These are phyloP conservation scores for Dichomitus squalens DNA, from an alignment of 1,284 basidiomycete genomes.

Conservation along the genomic window DNA sequence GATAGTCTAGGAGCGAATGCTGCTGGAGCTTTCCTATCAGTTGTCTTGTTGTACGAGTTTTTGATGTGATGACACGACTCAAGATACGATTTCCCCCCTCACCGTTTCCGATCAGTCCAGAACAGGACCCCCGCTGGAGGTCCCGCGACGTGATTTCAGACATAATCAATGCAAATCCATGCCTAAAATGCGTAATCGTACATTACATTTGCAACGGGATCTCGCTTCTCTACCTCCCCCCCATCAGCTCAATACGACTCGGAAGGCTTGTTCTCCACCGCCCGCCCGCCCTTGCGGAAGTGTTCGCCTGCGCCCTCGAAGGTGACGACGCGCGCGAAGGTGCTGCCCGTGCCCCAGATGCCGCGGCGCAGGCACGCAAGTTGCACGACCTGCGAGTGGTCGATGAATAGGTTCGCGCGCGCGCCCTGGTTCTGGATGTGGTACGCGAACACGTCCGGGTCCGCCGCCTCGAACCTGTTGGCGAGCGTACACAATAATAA, in stretches of 20 bases:
- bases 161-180: conserved; percentile 1
- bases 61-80: too few relatives aligned
- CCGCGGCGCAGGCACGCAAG: conserved; percentile 47
- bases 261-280: conserved; percentile 12
- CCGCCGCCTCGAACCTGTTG: conserved; percentile 45
- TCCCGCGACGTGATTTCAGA: neutral
- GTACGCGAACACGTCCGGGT: conserved; percentile 44
- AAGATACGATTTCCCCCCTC: too few relatives aligned
- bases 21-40: too few relatives aligned
- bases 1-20: conserved; percentile 34
- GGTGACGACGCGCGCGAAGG: conserved; percentile 41
- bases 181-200: neutral
- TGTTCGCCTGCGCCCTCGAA: conserved; percentile 31
- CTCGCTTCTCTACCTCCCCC: too few relatives aligned
- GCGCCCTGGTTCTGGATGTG: conserved; percentile 49
- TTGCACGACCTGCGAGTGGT: conserved; percentile 50
- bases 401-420: conserved; percentile 48
- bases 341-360: conserved; percentile 49
- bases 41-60: too few relatives aligned
- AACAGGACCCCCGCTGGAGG: too few relatives aligned
- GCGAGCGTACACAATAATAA: neutral
- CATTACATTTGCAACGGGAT: neutral
- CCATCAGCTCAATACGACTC: conserved; percentile 7
- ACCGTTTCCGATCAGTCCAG: too few relatives aligned
- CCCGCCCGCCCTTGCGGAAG: conserved; percentile 16